Conservation (phyloP, 495 filamentous ascomycete genomes). For the Aspergillus bertholletiae region DNA sequence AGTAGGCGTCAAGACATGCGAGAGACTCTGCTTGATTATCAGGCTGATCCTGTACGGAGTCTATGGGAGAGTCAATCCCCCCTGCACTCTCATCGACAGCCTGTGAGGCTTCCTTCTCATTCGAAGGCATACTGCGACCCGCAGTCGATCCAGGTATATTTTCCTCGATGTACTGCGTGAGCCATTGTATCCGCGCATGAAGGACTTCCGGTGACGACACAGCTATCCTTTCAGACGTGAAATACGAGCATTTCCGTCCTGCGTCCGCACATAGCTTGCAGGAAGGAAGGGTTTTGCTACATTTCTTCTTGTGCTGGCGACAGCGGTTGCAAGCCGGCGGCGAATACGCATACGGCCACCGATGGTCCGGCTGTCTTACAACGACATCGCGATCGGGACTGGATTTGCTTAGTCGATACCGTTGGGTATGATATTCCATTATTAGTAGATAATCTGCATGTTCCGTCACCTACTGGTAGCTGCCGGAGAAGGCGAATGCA, state of each 20-base stretch:
- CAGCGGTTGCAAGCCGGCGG: not conserved
- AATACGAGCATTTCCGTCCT: conserved; percentile 1
- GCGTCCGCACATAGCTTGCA: not conserved
- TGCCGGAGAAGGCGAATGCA: not conserved
- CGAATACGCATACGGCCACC: not conserved
- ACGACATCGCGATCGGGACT: not conserved
- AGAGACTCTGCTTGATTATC: not conserved
- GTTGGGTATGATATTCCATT: not conserved
- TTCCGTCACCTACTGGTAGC: not conserved
- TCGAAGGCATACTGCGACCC: not conserved
- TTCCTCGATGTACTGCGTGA: not conserved
- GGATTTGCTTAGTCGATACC: not conserved
- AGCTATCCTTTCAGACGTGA: not conserved
- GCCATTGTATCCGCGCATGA: not conserved
- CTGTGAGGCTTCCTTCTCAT: not conserved
- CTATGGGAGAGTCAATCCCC: not conserved
- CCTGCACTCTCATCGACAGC: not conserved
- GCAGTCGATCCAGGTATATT: not conserved
- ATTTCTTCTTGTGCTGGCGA: conserved; percentile 1
- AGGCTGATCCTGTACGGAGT: not conserved
- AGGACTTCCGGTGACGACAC: not conserved
- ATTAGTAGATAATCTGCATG: not conserved
- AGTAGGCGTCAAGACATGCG: not conserved
- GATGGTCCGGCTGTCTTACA: not conserved
- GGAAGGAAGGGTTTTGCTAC: not conserved